These are phyloP conservation scores for Melocanna baccifera DNA, from an alignment of 176 grass and related monocot species.

Conservation along the genomic window DNA sequence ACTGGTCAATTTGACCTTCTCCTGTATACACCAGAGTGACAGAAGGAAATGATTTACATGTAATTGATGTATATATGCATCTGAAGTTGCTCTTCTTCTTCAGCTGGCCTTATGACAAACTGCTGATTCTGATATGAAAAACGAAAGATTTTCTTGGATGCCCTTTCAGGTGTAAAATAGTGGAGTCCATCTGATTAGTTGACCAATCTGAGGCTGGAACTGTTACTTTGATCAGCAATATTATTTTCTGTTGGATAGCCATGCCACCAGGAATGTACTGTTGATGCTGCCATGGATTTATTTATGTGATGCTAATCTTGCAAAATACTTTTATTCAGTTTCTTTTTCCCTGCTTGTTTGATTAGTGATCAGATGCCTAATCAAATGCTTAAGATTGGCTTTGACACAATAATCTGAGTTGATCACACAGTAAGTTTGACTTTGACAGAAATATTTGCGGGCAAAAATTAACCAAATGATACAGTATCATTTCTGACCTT, in stretches of 20 bases:
- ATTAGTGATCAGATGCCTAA: not conserved
- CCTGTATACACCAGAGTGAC: not conserved
- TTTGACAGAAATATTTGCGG: conserved; percentile 31
- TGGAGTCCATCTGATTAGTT: conserved; percentile 31
- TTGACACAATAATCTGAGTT: conserved; percentile 9
- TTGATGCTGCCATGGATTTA: not conserved
- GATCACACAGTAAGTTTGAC: conserved; percentile 13
- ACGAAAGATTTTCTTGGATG: conserved; percentile 20
- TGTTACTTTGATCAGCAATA: conserved; percentile 26
- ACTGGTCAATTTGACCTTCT: not conserved
- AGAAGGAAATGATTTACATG: conserved; percentile 3
- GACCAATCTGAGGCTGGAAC: conserved; percentile 23
- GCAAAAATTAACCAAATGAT: not conserved
- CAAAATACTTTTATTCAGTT: not conserved
- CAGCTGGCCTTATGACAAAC: conserved; percentile 17
- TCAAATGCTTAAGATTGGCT: not conserved
- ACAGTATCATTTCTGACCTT: conserved; percentile 23
- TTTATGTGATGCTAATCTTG: conserved; percentile 3
- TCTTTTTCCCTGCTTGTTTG: not conserved
- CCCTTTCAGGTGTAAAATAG: conserved; percentile 37
- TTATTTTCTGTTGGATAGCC: not conserved
- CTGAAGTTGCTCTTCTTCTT: conserved; percentile 28
- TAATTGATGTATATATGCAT: not conserved
- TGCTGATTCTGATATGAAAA: conserved; percentile 28
- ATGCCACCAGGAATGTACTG: conserved; percentile 28